Evolutionary conservation across 2,329 filamentous ascomycete species (phyloP), one percentile per base, ranked within the genome.

Genomic region (Phaeosphaeria sp.): DNA sequence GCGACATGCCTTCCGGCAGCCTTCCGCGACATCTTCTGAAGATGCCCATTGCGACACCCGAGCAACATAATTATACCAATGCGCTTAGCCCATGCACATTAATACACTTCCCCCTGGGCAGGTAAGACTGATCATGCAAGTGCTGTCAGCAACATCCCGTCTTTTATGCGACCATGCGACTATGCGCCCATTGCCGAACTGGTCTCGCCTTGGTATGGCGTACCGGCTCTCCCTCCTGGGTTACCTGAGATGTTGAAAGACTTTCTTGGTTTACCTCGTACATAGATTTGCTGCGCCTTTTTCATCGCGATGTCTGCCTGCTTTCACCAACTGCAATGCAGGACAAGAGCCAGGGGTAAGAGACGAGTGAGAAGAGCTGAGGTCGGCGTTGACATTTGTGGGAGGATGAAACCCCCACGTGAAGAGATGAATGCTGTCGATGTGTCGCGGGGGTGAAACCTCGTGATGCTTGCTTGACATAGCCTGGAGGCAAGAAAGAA

Each of bases 41-140:
- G 58, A 60, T 64, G 64, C 61, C 67, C 63, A 67, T 61, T 62
- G 67, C 66, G 54, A 66, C 66, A 58, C 46, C 58, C 55, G 44
- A 60, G 52, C 58, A 49, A 60, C 18, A n/a, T 23, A 30, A 20
- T 46, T 57, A 44, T 50, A 50, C 58, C 55, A 48, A 46, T 52
- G 60, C 59, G 54, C 59, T 56, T 53, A 52, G 46, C 58, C 59
- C 58, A 59, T 64, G 55, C 61, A 50, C 48, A 41, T 46, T 58
- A 49, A 39, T 33, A 53, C 33, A 36, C 52, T 43, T 18, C 39
- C 30, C 44, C 44, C 27, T 48, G 48, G 59, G 58, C 57, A 67
- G 64, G 64, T 68, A 66, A 67, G 64, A 58, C 52, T 56, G 56
- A 59, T 64, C 48, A 60, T 62, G 53, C 63, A 61, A 60, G 59